Conservation (phyloP, 2,329 filamentous ascomycete genomes). For the Hirsutella minnesotensis region DNA sequence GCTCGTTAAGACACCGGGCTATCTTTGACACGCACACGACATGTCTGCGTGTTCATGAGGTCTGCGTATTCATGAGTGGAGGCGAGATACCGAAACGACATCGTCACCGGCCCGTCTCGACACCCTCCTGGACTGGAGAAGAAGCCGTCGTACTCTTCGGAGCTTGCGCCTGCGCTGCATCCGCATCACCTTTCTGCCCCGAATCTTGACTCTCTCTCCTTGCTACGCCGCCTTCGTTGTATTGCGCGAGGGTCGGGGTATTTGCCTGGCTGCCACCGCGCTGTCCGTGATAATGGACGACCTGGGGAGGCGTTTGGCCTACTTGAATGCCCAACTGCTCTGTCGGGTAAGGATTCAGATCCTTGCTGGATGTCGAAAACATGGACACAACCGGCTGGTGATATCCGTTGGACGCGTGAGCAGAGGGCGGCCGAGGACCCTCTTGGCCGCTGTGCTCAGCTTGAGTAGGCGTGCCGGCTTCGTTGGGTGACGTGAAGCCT, state of each 20-base stretch:
- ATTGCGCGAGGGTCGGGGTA: constrained; percentile 45
- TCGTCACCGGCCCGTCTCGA: background rate
- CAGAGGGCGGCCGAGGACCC: constrained; percentile 35
- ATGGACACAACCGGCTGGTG: constrained; percentile 56
- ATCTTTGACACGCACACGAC: too few species aligned
- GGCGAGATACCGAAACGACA: background rate
- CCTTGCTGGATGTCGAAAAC: constrained; percentile 59
- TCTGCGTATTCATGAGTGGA: too few species aligned
- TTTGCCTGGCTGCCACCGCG: constrained; percentile 56
- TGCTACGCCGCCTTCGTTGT: constrained; percentile 34
- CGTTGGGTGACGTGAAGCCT: constrained; percentile 37
- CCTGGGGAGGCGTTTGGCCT: constrained; percentile 52
- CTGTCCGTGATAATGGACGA: constrained; percentile 56
- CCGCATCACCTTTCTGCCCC: constrained; percentile 25
- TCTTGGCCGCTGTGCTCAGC: constrained; percentile 38
- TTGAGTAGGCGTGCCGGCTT: constrained; percentile 50
- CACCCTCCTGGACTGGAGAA: constrained; percentile 2
- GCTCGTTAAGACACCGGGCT: too few species aligned
- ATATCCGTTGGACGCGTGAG: constrained; percentile 46
- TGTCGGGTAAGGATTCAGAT: constrained; percentile 56
- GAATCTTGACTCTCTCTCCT: constrained; percentile 38
- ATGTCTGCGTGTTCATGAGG: too few species aligned
- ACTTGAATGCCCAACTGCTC: constrained; percentile 50
- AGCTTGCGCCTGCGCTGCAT: constrained; percentile 17
- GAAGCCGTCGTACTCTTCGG: constrained; percentile 7